Percentiles rank a stretch among this genome's conserved stretches.
These are phyloP conservation scores for Pestalotiopsis sp. DNA, from an alignment of 2,329 filamentous ascomycete species.

Conservation along the genomic window DNA sequence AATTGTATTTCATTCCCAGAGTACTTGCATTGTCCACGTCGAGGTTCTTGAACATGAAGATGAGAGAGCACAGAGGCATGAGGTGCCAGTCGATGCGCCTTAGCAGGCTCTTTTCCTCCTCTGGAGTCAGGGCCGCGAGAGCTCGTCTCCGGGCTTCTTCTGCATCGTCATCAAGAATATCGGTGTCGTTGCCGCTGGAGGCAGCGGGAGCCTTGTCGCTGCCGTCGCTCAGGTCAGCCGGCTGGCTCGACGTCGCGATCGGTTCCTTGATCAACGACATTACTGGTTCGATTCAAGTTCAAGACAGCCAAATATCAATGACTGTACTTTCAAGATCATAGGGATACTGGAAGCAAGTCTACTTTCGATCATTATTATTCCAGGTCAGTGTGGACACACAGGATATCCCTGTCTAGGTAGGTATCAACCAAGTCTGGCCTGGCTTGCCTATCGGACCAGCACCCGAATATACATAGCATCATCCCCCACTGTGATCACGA, in stretches of 20 bases:
- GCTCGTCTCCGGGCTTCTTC: neutral
- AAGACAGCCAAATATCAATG: neutral
- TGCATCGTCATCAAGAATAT: neutral
- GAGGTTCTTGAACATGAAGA: conserved; percentile 44
- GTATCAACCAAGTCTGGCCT: neutral
- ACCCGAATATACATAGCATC: conserved; percentile 11
- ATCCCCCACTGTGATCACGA: conserved; percentile 14
- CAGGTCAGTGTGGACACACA: neutral
- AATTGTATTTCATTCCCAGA: too few species aligned
- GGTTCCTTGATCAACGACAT: conserved; percentile 9
- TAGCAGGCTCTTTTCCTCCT: conserved; percentile 48
- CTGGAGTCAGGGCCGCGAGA: conserved; percentile 31
- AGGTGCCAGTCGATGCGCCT: conserved; percentile 45
- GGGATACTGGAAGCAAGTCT: neutral
- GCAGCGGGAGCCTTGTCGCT: neutral
- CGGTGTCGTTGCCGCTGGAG: neutral
- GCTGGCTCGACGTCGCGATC: neutral
- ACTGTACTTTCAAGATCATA: neutral
- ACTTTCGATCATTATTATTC: neutral
- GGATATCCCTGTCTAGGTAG: neutral
- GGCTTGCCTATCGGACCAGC: neutral
- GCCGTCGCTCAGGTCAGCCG: neutral
- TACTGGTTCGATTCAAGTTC: neutral
- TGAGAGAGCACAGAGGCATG: conserved; percentile 41
- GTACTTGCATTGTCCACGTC: conserved; percentile 40